A percentile compares a stretch with the other conserved stretches of the same genome.
phyloP scores from a whole-genome alignment of 2,329 filamentous ascomycete genomes.

The Neofusicoccum umdonicola region DNA sequence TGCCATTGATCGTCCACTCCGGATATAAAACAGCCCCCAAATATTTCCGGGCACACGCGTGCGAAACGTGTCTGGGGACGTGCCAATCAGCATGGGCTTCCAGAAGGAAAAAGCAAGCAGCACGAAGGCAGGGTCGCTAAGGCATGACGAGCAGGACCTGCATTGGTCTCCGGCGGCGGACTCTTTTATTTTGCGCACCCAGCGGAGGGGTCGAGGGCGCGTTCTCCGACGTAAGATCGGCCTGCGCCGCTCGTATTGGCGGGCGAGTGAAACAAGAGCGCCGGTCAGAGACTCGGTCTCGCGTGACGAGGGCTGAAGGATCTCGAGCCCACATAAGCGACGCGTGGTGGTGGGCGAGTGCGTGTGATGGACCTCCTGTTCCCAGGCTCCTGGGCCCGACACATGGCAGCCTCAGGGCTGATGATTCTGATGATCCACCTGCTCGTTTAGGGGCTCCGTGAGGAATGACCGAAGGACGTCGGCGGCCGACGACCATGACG shows the following conservation, averaged over 20 bases:
- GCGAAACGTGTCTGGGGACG: not conserved
- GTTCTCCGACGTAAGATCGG: not conserved
- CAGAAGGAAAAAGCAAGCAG: slow-evolving; percentile 9
- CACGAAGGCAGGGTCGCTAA: not conserved
- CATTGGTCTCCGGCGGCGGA: not conserved
- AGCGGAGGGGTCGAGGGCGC: not conserved
- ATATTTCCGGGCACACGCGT: not conserved
- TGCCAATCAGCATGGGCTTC: not conserved
- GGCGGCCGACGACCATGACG: not conserved
- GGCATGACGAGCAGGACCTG: not conserved
- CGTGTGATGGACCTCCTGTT: slow-evolving; percentile 7
- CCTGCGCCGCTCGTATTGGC: slow-evolving; percentile 1
- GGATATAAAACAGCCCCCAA: not conserved
- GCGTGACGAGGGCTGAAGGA: slow-evolving; percentile 4
- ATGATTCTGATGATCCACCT: not conserved
- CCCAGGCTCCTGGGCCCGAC: not conserved
- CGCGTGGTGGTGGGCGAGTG: slow-evolving; percentile 4
- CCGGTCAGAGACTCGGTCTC: not conserved
- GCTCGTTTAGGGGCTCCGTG: slow-evolving; percentile 2
- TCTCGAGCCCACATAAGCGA: slow-evolving; percentile 10
- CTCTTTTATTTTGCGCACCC: not conserved
- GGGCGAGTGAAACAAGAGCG: slow-evolving; percentile 1
- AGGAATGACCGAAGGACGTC: not conserved
- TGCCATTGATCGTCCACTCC: not conserved
- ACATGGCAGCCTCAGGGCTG: slow-evolving; percentile 9